Base-by-base conservation (phyloP, 1,284 basidiomycete species). In the Marasmius tenuissimus region DNA sequence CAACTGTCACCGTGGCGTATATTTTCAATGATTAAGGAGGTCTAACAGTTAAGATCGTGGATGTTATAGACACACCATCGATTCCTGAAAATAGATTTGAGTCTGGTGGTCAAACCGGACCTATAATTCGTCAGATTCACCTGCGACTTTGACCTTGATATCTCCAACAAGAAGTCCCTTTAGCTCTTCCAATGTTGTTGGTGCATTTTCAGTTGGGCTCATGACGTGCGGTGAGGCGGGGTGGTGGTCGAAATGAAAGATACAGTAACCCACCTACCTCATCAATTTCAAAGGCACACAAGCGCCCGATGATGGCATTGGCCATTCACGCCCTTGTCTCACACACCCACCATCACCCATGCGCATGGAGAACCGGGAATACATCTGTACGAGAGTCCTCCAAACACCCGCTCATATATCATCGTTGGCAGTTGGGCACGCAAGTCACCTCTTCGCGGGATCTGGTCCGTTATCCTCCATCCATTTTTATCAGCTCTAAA, bases 71-170 rank as follows among this genome's bases (percentile, higher is more conserved):
- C 71, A 69, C 69, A 91, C 89, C 90, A 72, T 91, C 89, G 61
- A 92, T 80, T 7, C 88, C 87, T 91, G 57, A 9, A 57, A 42
- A 22, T 42, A 39, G 39, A 33, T 11, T 33, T 50, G n/a, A 10
- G 57, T 35, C 35, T 49, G 20, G 52, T 56, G 40, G 39, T 40
- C 37, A 42, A 52, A 18, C 33, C 27, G 51, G 52, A 35, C 53
- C 12, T 48, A 60, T 4, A 40, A 57, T 51, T 54, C 34, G 47
- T 38, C 57, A 27, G 33, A 75, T 85, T 61, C 61, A 91, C 95
- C 94, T 54, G 94, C 96, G 35, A 98, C 92, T 77, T 97, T 97
- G 71, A 98, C 88, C 76, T 96, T 97, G 73, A 78, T 86, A 75
- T 95, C 93, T 69, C 84, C 22, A 58, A 72, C 67, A 59, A 96